Percentiles rank a stretch among this genome's conserved stretches.
Evolutionary conservation across 768 basidiomycete species (phyloP).

Genomic region (Podaxis sp.): DNA sequence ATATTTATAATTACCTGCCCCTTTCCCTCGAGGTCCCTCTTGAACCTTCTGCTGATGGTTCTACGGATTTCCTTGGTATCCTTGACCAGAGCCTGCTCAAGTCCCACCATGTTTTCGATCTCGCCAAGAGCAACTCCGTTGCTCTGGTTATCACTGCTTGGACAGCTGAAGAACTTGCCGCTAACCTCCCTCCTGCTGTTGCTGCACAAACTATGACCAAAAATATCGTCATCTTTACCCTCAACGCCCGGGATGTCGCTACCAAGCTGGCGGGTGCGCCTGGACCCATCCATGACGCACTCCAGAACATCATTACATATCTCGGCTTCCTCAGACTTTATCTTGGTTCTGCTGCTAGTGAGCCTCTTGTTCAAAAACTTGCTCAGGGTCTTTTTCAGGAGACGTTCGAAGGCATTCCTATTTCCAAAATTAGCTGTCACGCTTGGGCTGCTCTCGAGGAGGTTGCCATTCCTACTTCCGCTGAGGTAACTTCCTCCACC

Average conservation of each 20-base stretch:
- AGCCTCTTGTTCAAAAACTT: slow-evolving; percentile 47
- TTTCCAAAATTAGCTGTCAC: slow-evolving; percentile 47
- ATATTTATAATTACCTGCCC: slow-evolving; percentile 38
- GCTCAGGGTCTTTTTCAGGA: slow-evolving; percentile 43
- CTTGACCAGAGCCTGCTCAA: slow-evolving; percentile 77
- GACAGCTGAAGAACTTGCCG: slow-evolving; percentile 66
- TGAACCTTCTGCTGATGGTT: slow-evolving; percentile 36
- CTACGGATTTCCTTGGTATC: slow-evolving; percentile 68
- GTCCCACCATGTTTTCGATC: slow-evolving; percentile 65
- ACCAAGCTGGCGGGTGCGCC: slow-evolving; percentile 31
- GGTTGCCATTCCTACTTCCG: slow-evolving; percentile 29
- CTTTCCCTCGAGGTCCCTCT: slow-evolving; percentile 57
- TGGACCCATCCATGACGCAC: slow-evolving; percentile 31
- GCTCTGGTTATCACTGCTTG: slow-evolving; percentile 76
- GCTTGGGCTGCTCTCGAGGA: slow-evolving; percentile 68
- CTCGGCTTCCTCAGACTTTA: slow-evolving; percentile 85
- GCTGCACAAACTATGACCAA: slow-evolving; percentile 44
- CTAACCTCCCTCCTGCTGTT: slow-evolving; percentile 57
- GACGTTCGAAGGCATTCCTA: slow-evolving; percentile 41
- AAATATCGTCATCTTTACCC: slow-evolving; percentile 50
- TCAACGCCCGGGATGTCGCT: slow-evolving; percentile 56
- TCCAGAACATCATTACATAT: slow-evolving; percentile 60
- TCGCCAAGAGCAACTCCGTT: slow-evolving; percentile 61
- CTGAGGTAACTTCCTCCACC: slow-evolving; percentile 15
- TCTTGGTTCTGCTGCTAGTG: slow-evolving; percentile 58